phyloP scores from a whole-genome alignment of 805 yeast genomes.

The Kodamaea jinghongensis region DNA sequence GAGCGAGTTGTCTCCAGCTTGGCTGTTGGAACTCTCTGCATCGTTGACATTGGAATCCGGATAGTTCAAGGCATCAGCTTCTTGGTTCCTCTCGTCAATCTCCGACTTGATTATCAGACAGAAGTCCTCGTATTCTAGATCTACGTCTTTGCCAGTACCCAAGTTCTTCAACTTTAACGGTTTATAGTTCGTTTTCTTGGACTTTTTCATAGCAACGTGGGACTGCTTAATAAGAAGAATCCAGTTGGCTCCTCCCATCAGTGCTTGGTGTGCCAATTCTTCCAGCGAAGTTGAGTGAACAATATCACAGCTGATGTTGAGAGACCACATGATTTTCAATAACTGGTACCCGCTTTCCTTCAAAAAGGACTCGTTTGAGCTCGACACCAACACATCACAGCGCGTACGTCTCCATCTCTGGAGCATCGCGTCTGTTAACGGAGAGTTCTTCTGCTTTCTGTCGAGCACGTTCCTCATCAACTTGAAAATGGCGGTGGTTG shows the following conservation, averaged over 20 bases:
- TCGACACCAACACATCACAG: slow-evolving; percentile 79
- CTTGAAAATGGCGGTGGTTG: slow-evolving; percentile 43
- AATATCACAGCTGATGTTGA: slow-evolving; percentile 77
- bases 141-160: slow-evolving; percentile 59
- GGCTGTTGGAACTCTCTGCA: slow-evolving; percentile 7
- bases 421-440: slow-evolving; percentile 1
- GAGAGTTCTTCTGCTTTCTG: slow-evolving; percentile 12
- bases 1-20: slow-evolving; percentile 18
- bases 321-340: slow-evolving; percentile 65
- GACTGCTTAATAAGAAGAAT: slow-evolving; percentile 76
- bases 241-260: slow-evolving; percentile 70
- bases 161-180: slow-evolving; percentile 73
- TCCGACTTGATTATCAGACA: slow-evolving; percentile 29
- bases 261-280: slow-evolving; percentile 63
- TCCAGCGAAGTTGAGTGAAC: slow-evolving; percentile 42
- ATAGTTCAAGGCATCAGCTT: slow-evolving; percentile 5
- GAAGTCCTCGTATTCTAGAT: slow-evolving; percentile 69
- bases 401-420: slow-evolving; percentile 37
- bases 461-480: slow-evolving; percentile 30
- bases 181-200: slow-evolving; percentile 54
- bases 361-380: slow-evolving; percentile 57
- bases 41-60: not conserved
- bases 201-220: slow-evolving; percentile 29
- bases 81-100: slow-evolving; percentile 23
- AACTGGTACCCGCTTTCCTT: slow-evolving; percentile 63